phyloP scores from a whole-genome alignment of 257 asterid species.

The Salvia hispanica region DNA sequence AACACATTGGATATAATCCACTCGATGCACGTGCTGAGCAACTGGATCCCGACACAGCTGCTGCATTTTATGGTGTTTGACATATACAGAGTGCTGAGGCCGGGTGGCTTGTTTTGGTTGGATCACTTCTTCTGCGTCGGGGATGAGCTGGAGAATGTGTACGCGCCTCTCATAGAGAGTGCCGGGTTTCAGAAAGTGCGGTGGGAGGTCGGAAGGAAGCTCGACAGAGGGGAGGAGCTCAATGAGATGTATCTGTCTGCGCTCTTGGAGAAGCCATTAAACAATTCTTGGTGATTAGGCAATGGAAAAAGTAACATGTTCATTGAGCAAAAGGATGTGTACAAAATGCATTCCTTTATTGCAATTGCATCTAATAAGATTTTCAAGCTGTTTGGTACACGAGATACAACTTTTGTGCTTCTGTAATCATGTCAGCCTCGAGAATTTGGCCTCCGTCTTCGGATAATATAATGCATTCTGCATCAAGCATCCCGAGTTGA shows the following conservation, averaged over 20 bases:
- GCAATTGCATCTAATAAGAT: no score
- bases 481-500: constrained; percentile 44
- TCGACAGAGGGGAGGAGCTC: constrained; percentile 58
- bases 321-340: no score
- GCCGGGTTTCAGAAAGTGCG: constrained; percentile 58
- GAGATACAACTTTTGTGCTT: constrained; percentile 66
- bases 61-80: constrained; percentile 67
- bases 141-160: constrained; percentile 50
- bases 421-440: constrained; percentile 65
- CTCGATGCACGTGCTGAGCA: constrained; percentile 72
- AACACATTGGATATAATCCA: constrained; percentile 67
- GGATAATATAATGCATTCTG: constrained; percentile 50
- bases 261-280: constrained; percentile 62
- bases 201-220: constrained; percentile 62
- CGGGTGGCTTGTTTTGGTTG: constrained; percentile 75
- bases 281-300: constrained; percentile 54
- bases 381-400: constrained; percentile 37
- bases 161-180: constrained; percentile 62
- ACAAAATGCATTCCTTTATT: no score
- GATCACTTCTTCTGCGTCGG: constrained; percentile 71
- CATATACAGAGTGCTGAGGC: constrained; percentile 65
- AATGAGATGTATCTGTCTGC: constrained; percentile 74
- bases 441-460: constrained; percentile 86
- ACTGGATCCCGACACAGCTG: constrained; percentile 66
- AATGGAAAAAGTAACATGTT: no score